phyloP scores from a whole-genome alignment of 2,329 filamentous ascomycete genomes.

The Arachnomyces sp. region DNA sequence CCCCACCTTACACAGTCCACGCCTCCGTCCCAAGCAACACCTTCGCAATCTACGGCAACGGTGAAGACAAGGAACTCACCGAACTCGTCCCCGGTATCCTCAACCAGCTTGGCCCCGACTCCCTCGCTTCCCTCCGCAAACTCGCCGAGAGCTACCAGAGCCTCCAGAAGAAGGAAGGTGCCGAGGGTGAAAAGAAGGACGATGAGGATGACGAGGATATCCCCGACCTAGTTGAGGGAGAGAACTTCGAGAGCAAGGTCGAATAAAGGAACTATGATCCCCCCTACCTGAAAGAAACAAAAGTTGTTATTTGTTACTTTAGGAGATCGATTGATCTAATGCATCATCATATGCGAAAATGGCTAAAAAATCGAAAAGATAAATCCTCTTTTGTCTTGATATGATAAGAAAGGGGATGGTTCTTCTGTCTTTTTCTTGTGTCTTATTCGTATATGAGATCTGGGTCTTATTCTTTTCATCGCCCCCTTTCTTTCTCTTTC shows the following conservation, averaged over 20 bases:
- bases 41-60: conserved; percentile 97
- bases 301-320: not conserved
- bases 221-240: conserved; percentile 89
- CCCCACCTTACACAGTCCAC: conserved; percentile 58
- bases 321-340: too few species aligned
- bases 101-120: conserved; percentile 98
- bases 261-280: conserved; percentile 58
- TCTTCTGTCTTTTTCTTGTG: too few species aligned
- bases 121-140: conserved; percentile 93
- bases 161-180: conserved; percentile 87
- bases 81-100: conserved; percentile 98
- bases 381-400: too few species aligned
- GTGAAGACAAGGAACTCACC: conserved; percentile 99
- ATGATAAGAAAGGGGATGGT: too few species aligned
- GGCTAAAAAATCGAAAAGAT: too few species aligned
- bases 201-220: conserved; percentile 76
- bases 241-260: conserved; percentile 97
- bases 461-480: too few species aligned
- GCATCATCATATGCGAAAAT: too few species aligned
- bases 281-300: not conserved
- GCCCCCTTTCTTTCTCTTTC: too few species aligned
- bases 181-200: conserved; percentile 64
- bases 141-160: conserved; percentile 99
- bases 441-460: too few species aligned
- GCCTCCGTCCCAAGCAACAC: conserved; percentile 96